Conservation (phyloP, 2,329 filamentous ascomycete genomes). For the Diaporthe sp. region DNA sequence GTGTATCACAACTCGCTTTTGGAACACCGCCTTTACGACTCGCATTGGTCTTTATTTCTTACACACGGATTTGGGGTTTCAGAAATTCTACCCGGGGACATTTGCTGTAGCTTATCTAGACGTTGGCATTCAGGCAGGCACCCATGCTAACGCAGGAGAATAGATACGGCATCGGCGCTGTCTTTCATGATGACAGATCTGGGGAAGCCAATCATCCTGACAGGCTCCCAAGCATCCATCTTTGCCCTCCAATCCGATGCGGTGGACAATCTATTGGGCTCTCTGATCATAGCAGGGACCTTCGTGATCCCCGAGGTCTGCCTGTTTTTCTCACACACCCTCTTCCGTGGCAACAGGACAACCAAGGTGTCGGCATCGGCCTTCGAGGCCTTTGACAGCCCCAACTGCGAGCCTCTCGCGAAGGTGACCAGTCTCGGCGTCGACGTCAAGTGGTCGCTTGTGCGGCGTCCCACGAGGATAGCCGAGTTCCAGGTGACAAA, state of each 20-base stretch:
- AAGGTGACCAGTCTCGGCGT: conserved; percentile 84
- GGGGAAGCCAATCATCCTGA: conserved; percentile 91
- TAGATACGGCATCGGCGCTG: conserved; percentile 83
- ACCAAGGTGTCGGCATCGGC: conserved; percentile 89
- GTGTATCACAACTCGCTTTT: no score
- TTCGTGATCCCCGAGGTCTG: conserved; percentile 95
- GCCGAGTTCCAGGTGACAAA: conserved; percentile 79
- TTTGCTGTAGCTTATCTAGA: background rate
- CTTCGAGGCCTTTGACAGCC: conserved; percentile 88
- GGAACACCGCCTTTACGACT: background rate
- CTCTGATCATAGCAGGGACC: conserved; percentile 89
- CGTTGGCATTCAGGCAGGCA: background rate
- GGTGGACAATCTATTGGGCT: conserved; percentile 88
- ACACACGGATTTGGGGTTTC: background rate
- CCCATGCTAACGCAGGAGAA: background rate
- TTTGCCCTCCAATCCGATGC: conserved; percentile 91
- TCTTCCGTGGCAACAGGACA: conserved; percentile 88
- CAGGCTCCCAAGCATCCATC: conserved; percentile 86
- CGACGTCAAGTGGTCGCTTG: conserved; percentile 82
- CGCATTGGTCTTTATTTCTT: no score
- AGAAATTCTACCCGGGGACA: background rate
- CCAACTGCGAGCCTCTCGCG: conserved; percentile 86
- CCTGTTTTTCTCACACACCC: conserved; percentile 91
- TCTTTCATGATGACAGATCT: conserved; percentile 94
- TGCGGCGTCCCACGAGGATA: conserved; percentile 79